These are phyloP conservation scores for Paecilomyces dactylethromorphus DNA, from an alignment of 2,329 filamentous ascomycete genomes.

Conservation along the genomic window DNA sequence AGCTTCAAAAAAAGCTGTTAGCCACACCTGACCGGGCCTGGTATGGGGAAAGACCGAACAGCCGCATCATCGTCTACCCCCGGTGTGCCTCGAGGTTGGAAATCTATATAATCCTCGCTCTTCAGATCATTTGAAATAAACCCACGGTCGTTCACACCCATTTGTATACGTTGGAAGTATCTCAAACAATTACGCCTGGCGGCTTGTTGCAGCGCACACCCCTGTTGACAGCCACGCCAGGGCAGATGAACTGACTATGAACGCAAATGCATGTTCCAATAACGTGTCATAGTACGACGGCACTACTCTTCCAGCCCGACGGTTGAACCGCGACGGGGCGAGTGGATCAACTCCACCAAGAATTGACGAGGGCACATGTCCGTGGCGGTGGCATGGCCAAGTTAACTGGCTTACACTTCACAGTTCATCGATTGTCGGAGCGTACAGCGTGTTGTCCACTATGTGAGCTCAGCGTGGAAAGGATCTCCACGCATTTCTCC, in stretches of 20 bases:
- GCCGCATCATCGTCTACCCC: background rate
- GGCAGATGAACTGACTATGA: background rate
- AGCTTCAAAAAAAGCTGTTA: background rate
- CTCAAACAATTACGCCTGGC: background rate
- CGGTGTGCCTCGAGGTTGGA: background rate
- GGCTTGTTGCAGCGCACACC: background rate
- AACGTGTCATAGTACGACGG: background rate
- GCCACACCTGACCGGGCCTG: background rate
- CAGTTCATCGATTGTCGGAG: background rate
- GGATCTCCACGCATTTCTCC: background rate
- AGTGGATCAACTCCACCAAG: background rate
- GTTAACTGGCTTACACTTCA: background rate
- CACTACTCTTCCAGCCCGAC: background rate
- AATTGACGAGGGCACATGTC: background rate
- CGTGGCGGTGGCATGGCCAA: background rate
- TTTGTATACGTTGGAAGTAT: background rate
- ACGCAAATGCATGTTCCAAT: background rate
- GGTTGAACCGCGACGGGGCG: background rate
- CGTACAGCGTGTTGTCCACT: background rate
- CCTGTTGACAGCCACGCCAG: background rate
- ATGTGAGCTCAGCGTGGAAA: background rate
- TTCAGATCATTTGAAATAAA: background rate
- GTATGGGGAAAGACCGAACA: background rate
- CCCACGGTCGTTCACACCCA: background rate
- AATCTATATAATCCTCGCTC: background rate